These are phyloP conservation scores for Xylaria sp. DNA, from an alignment of 2,329 filamentous ascomycete species.

Conservation along the genomic window DNA sequence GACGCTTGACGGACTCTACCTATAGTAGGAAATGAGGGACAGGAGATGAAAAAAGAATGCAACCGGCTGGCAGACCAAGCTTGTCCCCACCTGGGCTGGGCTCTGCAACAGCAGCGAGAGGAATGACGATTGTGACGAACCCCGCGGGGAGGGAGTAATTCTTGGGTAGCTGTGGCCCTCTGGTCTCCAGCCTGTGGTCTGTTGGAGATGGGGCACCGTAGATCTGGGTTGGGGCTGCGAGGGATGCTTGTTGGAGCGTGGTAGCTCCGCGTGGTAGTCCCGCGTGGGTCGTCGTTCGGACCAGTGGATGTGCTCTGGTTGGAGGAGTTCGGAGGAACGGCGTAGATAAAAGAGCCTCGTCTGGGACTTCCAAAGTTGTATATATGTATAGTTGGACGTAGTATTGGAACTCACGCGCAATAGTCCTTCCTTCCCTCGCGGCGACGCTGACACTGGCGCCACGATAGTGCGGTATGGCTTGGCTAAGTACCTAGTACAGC, in stretches of 20 bases:
- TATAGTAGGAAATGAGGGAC: conserved; percentile 7
- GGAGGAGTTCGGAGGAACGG: conserved; percentile 48
- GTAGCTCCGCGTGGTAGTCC: conserved; percentile 1
- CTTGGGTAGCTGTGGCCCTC: neutral
- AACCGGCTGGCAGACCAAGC: neutral
- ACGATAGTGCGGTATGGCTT: neutral
- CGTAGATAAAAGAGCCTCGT: conserved; percentile 28
- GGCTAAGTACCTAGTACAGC: neutral
- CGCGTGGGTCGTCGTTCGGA: conserved; percentile 47
- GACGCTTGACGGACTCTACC: conserved; percentile 2
- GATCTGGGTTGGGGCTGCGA: conserved; percentile 35
- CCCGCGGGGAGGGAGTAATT: conserved; percentile 36
- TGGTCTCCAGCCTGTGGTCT: neutral
- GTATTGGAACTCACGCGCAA: neutral
- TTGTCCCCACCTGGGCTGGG: conserved; percentile 15
- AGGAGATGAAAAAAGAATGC: neutral
- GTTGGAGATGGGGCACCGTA: neutral
- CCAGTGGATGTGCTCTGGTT: conserved; percentile 51
- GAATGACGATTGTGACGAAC: conserved; percentile 33
- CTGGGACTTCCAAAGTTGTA: neutral
- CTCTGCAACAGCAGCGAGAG: conserved; percentile 31
- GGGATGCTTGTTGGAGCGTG: conserved; percentile 29
- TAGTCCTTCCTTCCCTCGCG: neutral
- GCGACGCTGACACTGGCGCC: neutral
- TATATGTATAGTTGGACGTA: neutral